A percentile compares a stretch with the other conserved stretches of the same genome.
Evolutionary conservation across 805 yeast species (phyloP).

Genomic region (Nakazawaea wyomingensis): DNA sequence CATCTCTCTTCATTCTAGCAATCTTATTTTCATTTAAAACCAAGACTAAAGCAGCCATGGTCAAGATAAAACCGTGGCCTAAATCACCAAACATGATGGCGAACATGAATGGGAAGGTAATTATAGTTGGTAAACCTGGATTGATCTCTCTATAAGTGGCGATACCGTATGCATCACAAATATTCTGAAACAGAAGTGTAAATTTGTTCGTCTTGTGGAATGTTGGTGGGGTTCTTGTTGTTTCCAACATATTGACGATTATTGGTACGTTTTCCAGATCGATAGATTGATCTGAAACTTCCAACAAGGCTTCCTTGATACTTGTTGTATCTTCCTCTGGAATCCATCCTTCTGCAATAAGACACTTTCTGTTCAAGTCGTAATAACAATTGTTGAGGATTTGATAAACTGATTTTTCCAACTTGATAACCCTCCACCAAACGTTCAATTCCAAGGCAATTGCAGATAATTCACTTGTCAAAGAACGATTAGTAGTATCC

Average conservation of each 20-base stretch:
- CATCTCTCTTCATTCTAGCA: slow-evolving; percentile 57
- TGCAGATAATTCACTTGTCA: slow-evolving; percentile 61
- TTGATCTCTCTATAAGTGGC: slow-evolving; percentile 73
- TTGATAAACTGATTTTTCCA: slow-evolving; percentile 55
- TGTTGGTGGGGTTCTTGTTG: slow-evolving; percentile 68
- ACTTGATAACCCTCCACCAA: slow-evolving; percentile 50
- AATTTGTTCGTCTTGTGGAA: slow-evolving; percentile 66
- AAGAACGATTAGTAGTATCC: slow-evolving; percentile 44
- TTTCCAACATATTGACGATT: slow-evolving; percentile 53
- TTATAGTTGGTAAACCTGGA: slow-evolving; percentile 69
- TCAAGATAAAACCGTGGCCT: slow-evolving; percentile 68
- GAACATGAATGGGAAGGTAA: slow-evolving; percentile 78
- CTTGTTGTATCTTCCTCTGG: slow-evolving; percentile 48
- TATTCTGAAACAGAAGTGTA: slow-evolving; percentile 63
- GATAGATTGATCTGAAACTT: slow-evolving; percentile 44
- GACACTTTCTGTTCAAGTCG: slow-evolving; percentile 60
- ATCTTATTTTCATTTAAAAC: slow-evolving; percentile 51
- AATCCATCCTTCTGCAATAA: slow-evolving; percentile 73
- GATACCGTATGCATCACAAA: slow-evolving; percentile 73
- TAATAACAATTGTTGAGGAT: slow-evolving; percentile 62
- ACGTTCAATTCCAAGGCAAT: slow-evolving; percentile 53
- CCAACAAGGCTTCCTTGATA: slow-evolving; percentile 47
- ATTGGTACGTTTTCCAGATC: slow-evolving; percentile 27
- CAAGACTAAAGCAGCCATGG: slow-evolving; percentile 48
- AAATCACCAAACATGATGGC: slow-evolving; percentile 83